These are phyloP conservation scores for Aspergillus biplanus DNA, from an alignment of 495 filamentous ascomycete species.

Conservation along the genomic window DNA sequence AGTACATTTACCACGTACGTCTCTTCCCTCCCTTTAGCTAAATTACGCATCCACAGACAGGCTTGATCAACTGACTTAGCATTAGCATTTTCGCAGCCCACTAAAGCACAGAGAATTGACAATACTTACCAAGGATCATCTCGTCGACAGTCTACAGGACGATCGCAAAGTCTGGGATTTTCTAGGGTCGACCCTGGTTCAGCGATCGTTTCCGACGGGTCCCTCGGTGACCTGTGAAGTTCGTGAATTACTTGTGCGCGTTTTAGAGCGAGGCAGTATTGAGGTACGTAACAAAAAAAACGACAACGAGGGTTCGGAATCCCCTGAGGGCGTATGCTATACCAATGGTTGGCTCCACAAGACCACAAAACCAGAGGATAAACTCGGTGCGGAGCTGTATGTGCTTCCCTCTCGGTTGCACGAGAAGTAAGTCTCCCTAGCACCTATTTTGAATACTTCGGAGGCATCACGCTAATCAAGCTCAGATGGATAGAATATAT, in stretches of 20 bases:
- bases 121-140: neutral
- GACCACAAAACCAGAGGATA: conserved; percentile 1
- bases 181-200: neutral
- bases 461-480: conserved; percentile 6
- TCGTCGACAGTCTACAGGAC: neutral
- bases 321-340: neutral
- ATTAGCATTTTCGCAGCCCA: conserved; percentile 13
- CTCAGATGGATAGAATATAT: conserved; percentile 1
- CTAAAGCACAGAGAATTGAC: conserved; percentile 4
- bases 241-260: neutral
- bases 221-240: neutral
- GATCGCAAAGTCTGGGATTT: neutral
- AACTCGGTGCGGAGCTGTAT: neutral
- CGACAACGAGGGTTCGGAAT: conserved; percentile 3
- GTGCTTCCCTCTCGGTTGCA: conserved; percentile 19
- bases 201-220: conserved; percentile 1
- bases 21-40: conserved; percentile 1
- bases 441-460: neutral
- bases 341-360: conserved; percentile 21
- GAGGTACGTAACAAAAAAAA: neutral
- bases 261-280: conserved; percentile 9
- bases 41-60: neutral
- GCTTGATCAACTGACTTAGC: conserved; percentile 8
- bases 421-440: conserved; percentile 15
- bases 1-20: conserved; percentile 2